Base-by-base conservation (phyloP, 306 rosid species). In the Crotalaria pallida region DNA sequence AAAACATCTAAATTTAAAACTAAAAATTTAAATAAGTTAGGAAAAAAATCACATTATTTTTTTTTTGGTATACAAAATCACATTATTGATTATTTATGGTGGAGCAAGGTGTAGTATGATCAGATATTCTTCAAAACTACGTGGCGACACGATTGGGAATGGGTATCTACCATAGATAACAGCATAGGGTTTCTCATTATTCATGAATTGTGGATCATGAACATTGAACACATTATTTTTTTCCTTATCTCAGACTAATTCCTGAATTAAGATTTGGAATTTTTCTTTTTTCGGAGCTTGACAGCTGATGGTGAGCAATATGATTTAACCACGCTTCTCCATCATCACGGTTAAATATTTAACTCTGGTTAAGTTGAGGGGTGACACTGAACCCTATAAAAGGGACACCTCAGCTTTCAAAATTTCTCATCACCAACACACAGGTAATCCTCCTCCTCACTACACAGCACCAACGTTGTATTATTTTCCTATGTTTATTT, bases 371-470 rank as follows among this genome's bases (percentile, higher is more conserved):
- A 79, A 65, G 23, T 4, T 31, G n/a, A 10, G 7, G 5, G 15
- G 19, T 10, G 17, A 27, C 58, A 12, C 48, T 77, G 49, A 64
- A 73, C 44, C 81, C 91, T 88, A 72, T 88, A 86, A 55, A 88
- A 81, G 5, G 69, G 58, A 40, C 73, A 5, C 17, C 57, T 12
- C 23, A 24, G 0, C 9, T 0, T 6, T 5, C 0, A 0, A 0
- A 7, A 3, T 50, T 36, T 69, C 73, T 10, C 88, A 84, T 75
- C 87, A 68, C 58, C 65, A 16, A 21, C 23, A 47, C 36, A 1
- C 61, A 3, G 27, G 10, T 22, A 21, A 3, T 55, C 21, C 2
- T 22, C 2, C 56, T n/a, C 4, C 16, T 26, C n/a, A n/a, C 13
- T 27, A 26, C 27, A 3, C 47, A 18, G 5, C 10, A 29, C 15